phyloP scores from a whole-genome alignment of 148 eudicot species.

The Cornus suecica region DNA sequence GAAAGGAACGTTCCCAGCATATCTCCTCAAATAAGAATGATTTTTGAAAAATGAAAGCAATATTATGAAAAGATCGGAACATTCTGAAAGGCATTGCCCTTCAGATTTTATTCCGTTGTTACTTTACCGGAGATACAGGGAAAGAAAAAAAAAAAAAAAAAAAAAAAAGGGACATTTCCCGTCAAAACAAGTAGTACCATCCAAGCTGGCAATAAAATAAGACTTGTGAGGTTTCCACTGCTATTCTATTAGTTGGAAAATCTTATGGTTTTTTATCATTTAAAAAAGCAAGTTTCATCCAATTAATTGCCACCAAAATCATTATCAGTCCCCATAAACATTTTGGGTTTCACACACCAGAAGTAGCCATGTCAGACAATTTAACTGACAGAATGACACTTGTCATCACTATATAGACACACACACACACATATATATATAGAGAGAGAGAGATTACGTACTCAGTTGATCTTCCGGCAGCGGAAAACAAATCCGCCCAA shows the following conservation, averaged over 20 bases:
- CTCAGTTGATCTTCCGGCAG: slow-evolving; percentile 98
- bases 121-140: too few species aligned
- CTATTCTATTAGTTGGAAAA: background rate
- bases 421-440: background rate
- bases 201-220: too few species aligned
- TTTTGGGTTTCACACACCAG: background rate
- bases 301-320: background rate
- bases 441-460: slow-evolving; percentile 32
- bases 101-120: too few species aligned
- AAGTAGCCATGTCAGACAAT: background rate
- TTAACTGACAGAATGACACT: background rate
- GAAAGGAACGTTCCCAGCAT: background rate
- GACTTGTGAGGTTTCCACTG: background rate
- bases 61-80: too few species aligned
- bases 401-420: background rate
- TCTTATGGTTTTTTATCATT: background rate
- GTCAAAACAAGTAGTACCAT: too few species aligned
- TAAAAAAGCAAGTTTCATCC: background rate
- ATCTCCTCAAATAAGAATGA: too few species aligned
- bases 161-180: too few species aligned
- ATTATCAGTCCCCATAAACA: background rate
- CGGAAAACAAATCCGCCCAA: slow-evolving; percentile 17
- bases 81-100: too few species aligned
- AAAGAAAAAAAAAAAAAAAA: too few species aligned
- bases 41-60: too few species aligned